phyloP scores from a whole-genome alignment of 768 basidiomycete genomes.

The Pleurotus platypus region DNA sequence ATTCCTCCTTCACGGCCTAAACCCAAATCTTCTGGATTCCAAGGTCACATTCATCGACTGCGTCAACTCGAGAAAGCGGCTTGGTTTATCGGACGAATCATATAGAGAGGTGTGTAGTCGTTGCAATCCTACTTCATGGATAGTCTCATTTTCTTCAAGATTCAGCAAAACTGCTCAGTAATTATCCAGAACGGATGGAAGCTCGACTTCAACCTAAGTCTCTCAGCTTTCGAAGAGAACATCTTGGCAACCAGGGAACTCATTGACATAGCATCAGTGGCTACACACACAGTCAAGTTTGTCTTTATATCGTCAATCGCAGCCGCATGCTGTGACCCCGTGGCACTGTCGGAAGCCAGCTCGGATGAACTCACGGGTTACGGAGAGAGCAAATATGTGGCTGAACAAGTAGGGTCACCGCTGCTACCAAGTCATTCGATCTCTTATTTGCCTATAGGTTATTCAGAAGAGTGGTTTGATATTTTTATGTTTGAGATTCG shows the following conservation, averaged over 20 bases:
- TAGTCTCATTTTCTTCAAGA: neutral
- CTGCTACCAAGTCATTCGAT: no score
- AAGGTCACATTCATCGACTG: neutral
- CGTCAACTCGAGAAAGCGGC: neutral
- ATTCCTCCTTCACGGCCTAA: neutral
- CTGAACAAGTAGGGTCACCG: no score
- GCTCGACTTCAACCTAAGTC: neutral
- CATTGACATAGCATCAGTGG: neutral
- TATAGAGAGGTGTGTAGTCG: neutral
- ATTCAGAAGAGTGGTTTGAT: no score
- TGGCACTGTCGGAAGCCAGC: neutral
- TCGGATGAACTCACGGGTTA: slow-evolving; percentile 19
- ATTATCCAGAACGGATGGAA: neutral
- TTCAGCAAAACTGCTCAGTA: neutral
- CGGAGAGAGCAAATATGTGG: no score
- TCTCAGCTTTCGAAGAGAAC: neutral
- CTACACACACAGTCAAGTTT: neutral
- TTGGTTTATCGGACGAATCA: neutral
- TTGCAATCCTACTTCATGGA: neutral
- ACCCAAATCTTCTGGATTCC: neutral
- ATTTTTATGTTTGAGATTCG: no score
- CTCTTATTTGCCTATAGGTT: no score
- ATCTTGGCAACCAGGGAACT: neutral
- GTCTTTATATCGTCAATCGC: neutral
- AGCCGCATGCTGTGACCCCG: neutral